Evolutionary conservation across 805 yeast genomes (phyloP).

Genomic region (Candida argentea): DNA sequence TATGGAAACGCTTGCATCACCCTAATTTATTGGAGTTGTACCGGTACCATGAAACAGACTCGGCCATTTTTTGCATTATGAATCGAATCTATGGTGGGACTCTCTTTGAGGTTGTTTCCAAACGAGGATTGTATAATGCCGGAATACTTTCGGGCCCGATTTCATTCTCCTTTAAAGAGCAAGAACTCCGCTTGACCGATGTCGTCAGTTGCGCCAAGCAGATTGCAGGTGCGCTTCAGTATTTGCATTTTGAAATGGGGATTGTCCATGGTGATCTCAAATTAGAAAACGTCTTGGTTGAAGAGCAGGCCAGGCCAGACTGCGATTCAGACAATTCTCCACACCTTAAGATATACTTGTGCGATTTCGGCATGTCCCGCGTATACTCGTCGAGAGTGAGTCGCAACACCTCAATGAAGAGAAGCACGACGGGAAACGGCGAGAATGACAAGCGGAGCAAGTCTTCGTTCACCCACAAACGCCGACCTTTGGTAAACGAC

Average conservation of each 20-base stretch:
- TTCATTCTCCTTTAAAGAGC: conserved; percentile 15
- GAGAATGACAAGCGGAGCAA: conserved; percentile 19
- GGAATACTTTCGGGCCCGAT: conserved; percentile 19
- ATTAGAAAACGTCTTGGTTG: conserved; percentile 68
- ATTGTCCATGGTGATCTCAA: conserved; percentile 79
- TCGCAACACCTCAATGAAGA: conserved; percentile 11
- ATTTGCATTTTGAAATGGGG: conserved; percentile 44
- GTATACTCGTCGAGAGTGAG: conserved; percentile 19
- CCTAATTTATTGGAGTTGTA: conserved; percentile 53
- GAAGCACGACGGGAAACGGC: conserved; percentile 1
- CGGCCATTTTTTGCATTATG: conserved; percentile 64
- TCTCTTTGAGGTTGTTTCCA: conserved; percentile 59
- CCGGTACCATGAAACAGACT: conserved; percentile 49
- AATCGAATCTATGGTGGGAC: conserved; percentile 68
- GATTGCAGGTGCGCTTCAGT: conserved; percentile 47
- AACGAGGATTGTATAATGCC: conserved; percentile 45
- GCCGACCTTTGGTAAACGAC: conserved; percentile 27
- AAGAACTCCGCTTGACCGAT: conserved; percentile 24
- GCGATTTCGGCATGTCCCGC: conserved; percentile 85
- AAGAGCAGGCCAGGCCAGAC: conserved; percentile 20
- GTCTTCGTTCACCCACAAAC: conserved; percentile 21
- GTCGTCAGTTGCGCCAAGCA: conserved; percentile 34
- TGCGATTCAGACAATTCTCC: no score
- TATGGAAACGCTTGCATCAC: conserved; percentile 68
- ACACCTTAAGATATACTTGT: conserved; percentile 40